Conservation (phyloP, 495 filamentous ascomycete species). For the Penicillium cosmopolitanum region DNA sequence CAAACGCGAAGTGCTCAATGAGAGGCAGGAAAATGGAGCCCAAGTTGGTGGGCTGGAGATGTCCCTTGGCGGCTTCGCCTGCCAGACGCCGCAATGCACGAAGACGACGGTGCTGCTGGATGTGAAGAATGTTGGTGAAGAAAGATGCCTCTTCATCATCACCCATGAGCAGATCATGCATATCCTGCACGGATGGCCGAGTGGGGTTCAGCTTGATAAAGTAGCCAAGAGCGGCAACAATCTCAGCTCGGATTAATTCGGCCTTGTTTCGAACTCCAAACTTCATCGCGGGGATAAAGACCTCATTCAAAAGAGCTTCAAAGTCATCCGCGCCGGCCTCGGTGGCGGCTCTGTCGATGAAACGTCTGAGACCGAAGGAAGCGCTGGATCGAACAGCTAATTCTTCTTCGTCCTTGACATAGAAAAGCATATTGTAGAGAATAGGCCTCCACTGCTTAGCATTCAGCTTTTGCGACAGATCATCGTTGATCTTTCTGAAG, state of each 20-base stretch:
- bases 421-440: slow-evolving; percentile 87
- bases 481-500: slow-evolving; percentile 71
- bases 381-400: slow-evolving; percentile 84
- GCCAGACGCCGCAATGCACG: slow-evolving; percentile 80
- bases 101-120: slow-evolving; percentile 85
- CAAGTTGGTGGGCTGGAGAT: slow-evolving; percentile 73
- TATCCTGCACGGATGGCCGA: slow-evolving; percentile 72
- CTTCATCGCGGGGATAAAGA: slow-evolving; percentile 76
- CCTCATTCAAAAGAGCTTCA: slow-evolving; percentile 57
- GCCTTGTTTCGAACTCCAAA: slow-evolving; percentile 73
- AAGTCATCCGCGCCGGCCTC: slow-evolving; percentile 44
- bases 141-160: slow-evolving; percentile 90
- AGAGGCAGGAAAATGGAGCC: slow-evolving; percentile 88
- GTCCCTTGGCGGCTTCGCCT: slow-evolving; percentile 60
- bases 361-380: slow-evolving; percentile 77
- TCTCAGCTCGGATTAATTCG: slow-evolving; percentile 82
- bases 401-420: slow-evolving; percentile 84
- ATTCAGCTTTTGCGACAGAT: slow-evolving; percentile 55
- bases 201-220: slow-evolving; percentile 70
- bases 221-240: slow-evolving; percentile 74
- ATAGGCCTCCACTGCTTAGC: slow-evolving; percentile 89
- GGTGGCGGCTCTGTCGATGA: slow-evolving; percentile 62
- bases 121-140: slow-evolving; percentile 89
- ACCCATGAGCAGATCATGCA: slow-evolving; percentile 70
- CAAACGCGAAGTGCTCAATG: slow-evolving; percentile 91